phyloP scores from a whole-genome alignment of 2,329 filamentous ascomycete species.

The Trichoderma sp. region DNA sequence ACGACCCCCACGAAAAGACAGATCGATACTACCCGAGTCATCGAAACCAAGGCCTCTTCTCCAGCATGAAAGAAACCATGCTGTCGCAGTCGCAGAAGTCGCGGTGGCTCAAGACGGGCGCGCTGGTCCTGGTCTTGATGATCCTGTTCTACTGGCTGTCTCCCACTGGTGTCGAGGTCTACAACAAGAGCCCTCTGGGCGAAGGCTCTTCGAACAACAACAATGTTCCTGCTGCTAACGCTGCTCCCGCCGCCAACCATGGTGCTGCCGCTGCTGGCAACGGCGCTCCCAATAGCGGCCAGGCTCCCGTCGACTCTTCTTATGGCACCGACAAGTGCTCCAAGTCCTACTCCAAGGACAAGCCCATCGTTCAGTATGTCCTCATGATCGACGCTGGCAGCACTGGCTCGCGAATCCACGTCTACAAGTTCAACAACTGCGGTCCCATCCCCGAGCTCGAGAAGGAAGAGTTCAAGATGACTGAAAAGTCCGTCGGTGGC shows the following conservation, averaged over 20 bases:
- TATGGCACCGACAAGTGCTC: constrained; percentile 73
- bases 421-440: constrained; percentile 99
- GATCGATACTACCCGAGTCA: constrained; percentile 54
- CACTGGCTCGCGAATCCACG: constrained; percentile 95
- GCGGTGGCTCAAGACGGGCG: constrained; percentile 63
- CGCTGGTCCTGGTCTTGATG: constrained; percentile 58
- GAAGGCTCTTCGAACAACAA: constrained; percentile 2
- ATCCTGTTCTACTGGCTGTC: constrained; percentile 63
- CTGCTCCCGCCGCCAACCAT: constrained; percentile 25
- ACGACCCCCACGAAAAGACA: constrained; percentile 65
- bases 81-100: constrained; percentile 64
- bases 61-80: constrained; percentile 55
- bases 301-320: constrained; percentile 57
- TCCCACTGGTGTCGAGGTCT: constrained; percentile 55
- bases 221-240: neutral
- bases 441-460: constrained; percentile 93
- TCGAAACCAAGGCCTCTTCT: constrained; percentile 47
- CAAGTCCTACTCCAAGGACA: constrained; percentile 78
- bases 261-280: constrained; percentile 9
- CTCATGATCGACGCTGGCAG: constrained; percentile 98
- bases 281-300: constrained; percentile 40
- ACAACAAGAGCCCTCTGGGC: constrained; percentile 40
- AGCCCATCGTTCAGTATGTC: constrained; percentile 94
- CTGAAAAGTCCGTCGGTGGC: constrained; percentile 76
- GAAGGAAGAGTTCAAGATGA: constrained; percentile 90